Base-by-base conservation (phyloP, 2,329 filamentous ascomycete species). In the Bipolaris oryzae region DNA sequence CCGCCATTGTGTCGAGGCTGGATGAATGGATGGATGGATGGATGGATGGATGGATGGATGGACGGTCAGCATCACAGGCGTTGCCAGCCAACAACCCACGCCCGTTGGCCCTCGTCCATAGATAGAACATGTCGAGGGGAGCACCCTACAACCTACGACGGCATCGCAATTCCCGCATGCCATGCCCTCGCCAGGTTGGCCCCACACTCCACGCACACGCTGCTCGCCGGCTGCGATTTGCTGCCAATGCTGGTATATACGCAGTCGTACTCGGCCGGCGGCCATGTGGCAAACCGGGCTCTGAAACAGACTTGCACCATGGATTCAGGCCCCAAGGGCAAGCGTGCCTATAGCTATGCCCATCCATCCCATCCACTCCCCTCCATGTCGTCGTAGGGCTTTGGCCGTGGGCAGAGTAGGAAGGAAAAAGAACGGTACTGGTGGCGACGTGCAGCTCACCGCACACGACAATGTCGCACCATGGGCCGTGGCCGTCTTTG, bases 381-480 rank as follows among this genome's bases (percentile, higher is more conserved):
- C 25, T 28, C 25, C 58, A 63, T 53, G 54, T 38, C 25, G 33
- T 56, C 23, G 39, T 53, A 61, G 52, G 56, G 60, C 66, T 64
- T 66, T 61, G 60, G 63, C 38, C 23, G 16, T 28, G 25, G 25
- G 25, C 25, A 28, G 2, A 28, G 25, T 28, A 10, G 7, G 25
- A 28, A 2, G 25, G 25, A 28, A 57, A 50, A 58, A 57, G 33
- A 47, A 59, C 42, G 50, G 53, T 55, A 52, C 48, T 35, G 55
- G 60, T 63, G 59, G 67, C 62, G 60, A 67, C 50, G 38, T 71
- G 70, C 70, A 71, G 63, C 54, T 46, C 51, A 60, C 52, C 53
- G 60, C 54, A 49, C 54, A 48, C 43, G 61, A 61, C 54, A 51
- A 42, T 64, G 73, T 75, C 71, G 70, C 73, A 75, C 73, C 73